phyloP scores from a whole-genome alignment of 1,284 basidiomycete genomes.

The Ustilago trichophora region DNA sequence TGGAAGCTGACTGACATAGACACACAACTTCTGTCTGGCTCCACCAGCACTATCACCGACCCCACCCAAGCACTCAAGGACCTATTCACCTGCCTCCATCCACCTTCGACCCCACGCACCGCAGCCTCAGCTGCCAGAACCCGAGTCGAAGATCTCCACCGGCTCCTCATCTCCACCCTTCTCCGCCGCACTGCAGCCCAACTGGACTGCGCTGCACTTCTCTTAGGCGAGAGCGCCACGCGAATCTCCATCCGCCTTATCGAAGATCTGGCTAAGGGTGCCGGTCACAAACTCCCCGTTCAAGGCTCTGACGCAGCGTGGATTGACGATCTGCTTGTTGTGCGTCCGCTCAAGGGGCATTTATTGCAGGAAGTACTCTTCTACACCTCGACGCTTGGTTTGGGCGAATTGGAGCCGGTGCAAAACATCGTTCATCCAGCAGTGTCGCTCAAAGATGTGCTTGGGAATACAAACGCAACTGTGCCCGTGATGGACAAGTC shows the following conservation, averaged over 20 bases:
- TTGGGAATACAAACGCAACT: not conserved
- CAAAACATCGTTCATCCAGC: conserved; percentile 23
- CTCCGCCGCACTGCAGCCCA: conserved; percentile 37
- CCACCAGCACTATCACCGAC: not conserved
- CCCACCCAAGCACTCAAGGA: conserved; percentile 21
- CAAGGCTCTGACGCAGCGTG: conserved; percentile 48
- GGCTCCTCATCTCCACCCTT: conserved; percentile 39
- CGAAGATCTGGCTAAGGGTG: conserved; percentile 55
- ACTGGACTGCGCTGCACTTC: conserved; percentile 44
- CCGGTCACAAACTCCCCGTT: conserved; percentile 59
- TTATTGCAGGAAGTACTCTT: conserved; percentile 48
- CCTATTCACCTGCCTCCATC: conserved; percentile 40
- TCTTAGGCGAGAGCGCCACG: conserved; percentile 51
- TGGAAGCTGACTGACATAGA: conserved; percentile 9
- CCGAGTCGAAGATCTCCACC: conserved; percentile 55
- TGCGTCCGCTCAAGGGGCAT: conserved; percentile 47
- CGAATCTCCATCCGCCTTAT: conserved; percentile 54
- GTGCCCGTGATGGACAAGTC: conserved; percentile 47
- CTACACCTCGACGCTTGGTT: conserved; percentile 30
- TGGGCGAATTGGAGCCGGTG: conserved; percentile 19
- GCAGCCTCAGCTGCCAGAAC: conserved; percentile 49
- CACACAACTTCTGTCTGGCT: conserved; percentile 10
- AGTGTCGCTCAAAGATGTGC: conserved; percentile 7
- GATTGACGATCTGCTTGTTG: conserved; percentile 51
- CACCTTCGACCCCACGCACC: conserved; percentile 33